Base-by-base conservation (phyloP, 2,329 filamentous ascomycete species). In the Phyllosticta citrichinensis region DNA sequence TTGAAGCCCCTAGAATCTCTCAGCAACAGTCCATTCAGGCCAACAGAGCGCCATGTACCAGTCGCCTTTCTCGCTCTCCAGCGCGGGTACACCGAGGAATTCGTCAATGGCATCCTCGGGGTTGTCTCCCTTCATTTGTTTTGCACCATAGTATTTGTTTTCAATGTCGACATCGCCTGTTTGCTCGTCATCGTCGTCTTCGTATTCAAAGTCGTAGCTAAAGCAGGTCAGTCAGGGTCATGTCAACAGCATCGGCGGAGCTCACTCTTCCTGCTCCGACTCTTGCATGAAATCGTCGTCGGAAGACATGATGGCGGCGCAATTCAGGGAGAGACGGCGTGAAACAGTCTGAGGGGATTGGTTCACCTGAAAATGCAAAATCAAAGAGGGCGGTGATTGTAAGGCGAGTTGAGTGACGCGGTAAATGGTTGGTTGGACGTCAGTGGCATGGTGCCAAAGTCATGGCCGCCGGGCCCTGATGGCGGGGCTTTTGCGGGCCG, bases 81-180 rank as follows among this genome's bases (percentile, higher is more conserved):
- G 75, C 14, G 83, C 80, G 5, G 91, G 91, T 64, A 99, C 87
- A 33, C 85, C 88, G n/a, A 97, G 78, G 69, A 99, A 99, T 73
- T 97, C 93, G 40, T 87, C 85, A 61, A 99, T 88, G 1, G 94
- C 94, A 67, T 91, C 91, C 69, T 94, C 85, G 0, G 93, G 91
- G 62, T 92, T 91, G 64, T 87, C 87, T 52, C 81, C 80, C 79
- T 97, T 99, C 72, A 96, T 86, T 77, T 97, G 93, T 77, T 99
- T 99, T 52, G 94, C 94, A 76, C 97, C 97, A 82, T 97, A 99
- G 80, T 99, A 99, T 78, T 96, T 97, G 80, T 99, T 99, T 74
- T 99, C 94, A 73, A 97, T 95, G 67, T 93, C 91, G 68, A 97
- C 89, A 73, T 97, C 91, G 62, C 87, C 91, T 33, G 83, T 85